phyloP scores from a whole-genome alignment of 2,329 filamentous ascomycete species.

The Metarhizium album region DNA sequence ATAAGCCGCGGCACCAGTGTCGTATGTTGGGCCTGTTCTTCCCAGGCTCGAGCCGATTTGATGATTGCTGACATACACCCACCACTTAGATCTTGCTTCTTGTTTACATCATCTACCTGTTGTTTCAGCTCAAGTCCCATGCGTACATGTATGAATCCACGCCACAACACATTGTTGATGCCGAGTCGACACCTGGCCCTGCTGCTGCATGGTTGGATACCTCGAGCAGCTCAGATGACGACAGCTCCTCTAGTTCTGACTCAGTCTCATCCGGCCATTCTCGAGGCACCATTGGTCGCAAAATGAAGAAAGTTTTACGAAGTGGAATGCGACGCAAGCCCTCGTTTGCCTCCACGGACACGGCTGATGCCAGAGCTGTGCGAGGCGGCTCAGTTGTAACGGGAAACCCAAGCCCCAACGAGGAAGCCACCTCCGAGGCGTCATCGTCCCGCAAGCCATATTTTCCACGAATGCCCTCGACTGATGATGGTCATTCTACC shows the following conservation, averaged over 20 bases:
- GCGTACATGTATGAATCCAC: conserved; percentile 88
- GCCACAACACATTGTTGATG: conserved; percentile 85
- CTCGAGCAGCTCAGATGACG: conserved; percentile 43
- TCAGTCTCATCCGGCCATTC: conserved; percentile 52
- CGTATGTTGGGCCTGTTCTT: conserved; percentile 34
- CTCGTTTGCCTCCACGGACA: conserved; percentile 59
- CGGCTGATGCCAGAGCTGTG: conserved; percentile 21
- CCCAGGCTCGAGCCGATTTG: neutral
- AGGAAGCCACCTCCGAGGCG: conserved; percentile 29
- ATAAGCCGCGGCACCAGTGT: conserved; percentile 87
- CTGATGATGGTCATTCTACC: conserved; percentile 32
- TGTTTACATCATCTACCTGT: conserved; percentile 71
- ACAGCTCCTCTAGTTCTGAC: conserved; percentile 53
- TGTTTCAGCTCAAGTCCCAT: conserved; percentile 89
- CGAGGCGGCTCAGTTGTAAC: conserved; percentile 33
- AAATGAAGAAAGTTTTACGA: conserved; percentile 65
- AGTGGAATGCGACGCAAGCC: conserved; percentile 65
- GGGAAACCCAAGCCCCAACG: conserved; percentile 20
- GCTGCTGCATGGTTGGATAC: conserved; percentile 72
- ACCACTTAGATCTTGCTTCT: conserved; percentile 56
- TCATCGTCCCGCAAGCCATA: conserved; percentile 25
- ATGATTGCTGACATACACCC: neutral
- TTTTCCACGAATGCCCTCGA: conserved; percentile 25
- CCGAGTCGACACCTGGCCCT: conserved; percentile 78
- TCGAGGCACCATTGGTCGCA: conserved; percentile 56